These are phyloP conservation scores for Agrocybe praecox DNA, from an alignment of 768 basidiomycete species.

Conservation along the genomic window DNA sequence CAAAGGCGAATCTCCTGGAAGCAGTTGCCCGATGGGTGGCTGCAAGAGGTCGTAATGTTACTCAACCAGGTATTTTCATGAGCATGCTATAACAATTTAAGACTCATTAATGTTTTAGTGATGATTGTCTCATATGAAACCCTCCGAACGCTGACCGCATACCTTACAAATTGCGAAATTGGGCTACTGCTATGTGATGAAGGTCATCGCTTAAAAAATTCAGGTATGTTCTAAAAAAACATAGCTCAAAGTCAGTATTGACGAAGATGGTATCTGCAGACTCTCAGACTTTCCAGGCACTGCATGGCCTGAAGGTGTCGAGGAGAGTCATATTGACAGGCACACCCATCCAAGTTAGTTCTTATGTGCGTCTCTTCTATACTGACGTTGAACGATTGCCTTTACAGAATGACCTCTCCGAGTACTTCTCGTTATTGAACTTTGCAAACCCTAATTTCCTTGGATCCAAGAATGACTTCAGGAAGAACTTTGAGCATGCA, in stretches of 20 bases:
- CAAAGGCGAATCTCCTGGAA: slow-evolving; percentile 77
- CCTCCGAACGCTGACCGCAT: slow-evolving; percentile 74
- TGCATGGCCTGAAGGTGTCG: slow-evolving; percentile 82
- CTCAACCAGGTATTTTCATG: slow-evolving; percentile 73
- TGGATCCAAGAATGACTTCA: slow-evolving; percentile 86
- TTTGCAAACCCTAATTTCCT: slow-evolving; percentile 93
- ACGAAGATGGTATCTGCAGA: slow-evolving; percentile 46
- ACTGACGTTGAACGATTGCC: not conserved
- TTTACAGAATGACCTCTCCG: slow-evolving; percentile 83
- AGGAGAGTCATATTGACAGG: slow-evolving; percentile 93
- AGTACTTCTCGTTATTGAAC: slow-evolving; percentile 92
- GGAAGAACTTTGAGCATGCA: slow-evolving; percentile 92
- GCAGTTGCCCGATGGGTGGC: slow-evolving; percentile 89
- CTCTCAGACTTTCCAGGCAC: slow-evolving; percentile 82
- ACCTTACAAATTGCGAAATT: slow-evolving; percentile 80
- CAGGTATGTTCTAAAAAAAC: slow-evolving; percentile 50
- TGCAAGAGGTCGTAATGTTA: slow-evolving; percentile 86
- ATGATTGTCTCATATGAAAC: slow-evolving; percentile 99
- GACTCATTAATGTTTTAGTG: slow-evolving; percentile 47
- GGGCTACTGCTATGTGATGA: slow-evolving; percentile 96
- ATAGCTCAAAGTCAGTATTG: not conserved
- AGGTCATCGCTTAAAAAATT: slow-evolving; percentile 96
- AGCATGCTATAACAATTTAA: not conserved
- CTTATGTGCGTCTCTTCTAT: not conserved
- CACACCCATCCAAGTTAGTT: slow-evolving; percentile 82